Evolutionary conservation across 2,329 filamentous ascomycete genomes (phyloP), one percentile per base, ranked within the genome.

Genomic region (Stachybotrys chlorohalonatus): DNA sequence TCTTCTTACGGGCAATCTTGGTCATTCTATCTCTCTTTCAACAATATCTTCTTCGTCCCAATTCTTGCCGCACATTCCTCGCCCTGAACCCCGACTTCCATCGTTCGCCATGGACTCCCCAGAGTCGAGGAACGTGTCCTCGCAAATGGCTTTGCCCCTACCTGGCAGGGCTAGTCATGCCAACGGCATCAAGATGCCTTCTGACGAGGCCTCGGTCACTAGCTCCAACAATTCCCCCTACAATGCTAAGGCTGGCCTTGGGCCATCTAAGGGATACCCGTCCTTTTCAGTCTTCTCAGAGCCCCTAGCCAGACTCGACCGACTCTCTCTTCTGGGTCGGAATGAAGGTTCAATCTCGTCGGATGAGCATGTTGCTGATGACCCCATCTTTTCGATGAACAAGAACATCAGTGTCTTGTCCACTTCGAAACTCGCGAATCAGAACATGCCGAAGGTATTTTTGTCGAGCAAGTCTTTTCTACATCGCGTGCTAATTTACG

Each of bases 341-440:
- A 42, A 52, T 32, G 36, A 52, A 17, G 36, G 36, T 24, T 36
- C n/a, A 16, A 32, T 4, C 60, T 30, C 24, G 13, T 13, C 24
- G 24, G 5, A 17, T 11, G 16, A 59, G 54, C 55, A 70, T 60
- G 63, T 64, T 17, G 55, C 54, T 31, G 55, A 54, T 45, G 53
- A 60, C 30, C 51, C 17, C n/a, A 46, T 56, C 9, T 49, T 60
- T 2, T 56, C 60, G 52, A 77, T 77, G 64, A 78, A 76, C 60
- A 42, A 42, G 36, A 66, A 69, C n/a, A 67, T 77, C 32, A 68
- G 72, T 45, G 73, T 74, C 46, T 70, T 84, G 58, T 67, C 75
- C 31, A 75, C 80, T 6, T 80, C 77, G 51, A 83, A 80, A 62
- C 66, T 83, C 59, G 74, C 73, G 54, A 84, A 83, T 56, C 79